Base-by-base conservation (phyloP, 192 early-diverging fungal genomes). In the Gryganskiella cystojenkinii region DNA sequence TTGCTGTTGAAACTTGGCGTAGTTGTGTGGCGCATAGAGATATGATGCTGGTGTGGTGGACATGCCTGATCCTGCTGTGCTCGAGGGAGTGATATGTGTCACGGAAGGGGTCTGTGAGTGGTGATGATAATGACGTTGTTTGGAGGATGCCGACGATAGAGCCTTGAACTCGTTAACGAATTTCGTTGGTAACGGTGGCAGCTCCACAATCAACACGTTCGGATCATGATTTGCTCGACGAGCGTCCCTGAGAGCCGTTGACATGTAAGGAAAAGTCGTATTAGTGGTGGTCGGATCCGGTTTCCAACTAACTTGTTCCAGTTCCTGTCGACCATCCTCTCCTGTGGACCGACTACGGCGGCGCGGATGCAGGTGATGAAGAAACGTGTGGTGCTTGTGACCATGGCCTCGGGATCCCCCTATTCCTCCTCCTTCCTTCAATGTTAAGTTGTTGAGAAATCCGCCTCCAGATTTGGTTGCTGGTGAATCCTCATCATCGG, bases 401-500 rank as follows among this genome's bases (percentile, higher is more conserved):
- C 40, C 64, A 28, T 27, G 40, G 20, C n/a, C n/a, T n/a, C n/a
- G n/a, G n/a, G 17, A 17, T 44, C 17, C 37, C 37, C 13, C 37
- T 13, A 40, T 40, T 40, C 37, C 37, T 50, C 4, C 22, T 50
- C 22, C 19, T 17, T 50, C 47, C 19, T 19, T 24, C 37, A 40
- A 5, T 5, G 37, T 40, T 6, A 24, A 54, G 7, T 30, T 31
- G 52, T 11, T 15, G 52, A 24, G 6, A 13, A 5, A 5, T 5
- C 43, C 43, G 42, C 57, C 24, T 27, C 49, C 20, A 19, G 55
- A 31, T 56, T 31, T 37, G 15, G 33, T 27, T 34, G 34, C 46
- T 15, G 66, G 44, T 11, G 74, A 69, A 24, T 78, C 74, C 17
- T 78, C 74, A 22, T 78, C 74, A 27, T 78, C 74, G 7, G 74